Base-by-base conservation (phyloP, 768 basidiomycete species). In the Hericium erinaceus region DNA sequence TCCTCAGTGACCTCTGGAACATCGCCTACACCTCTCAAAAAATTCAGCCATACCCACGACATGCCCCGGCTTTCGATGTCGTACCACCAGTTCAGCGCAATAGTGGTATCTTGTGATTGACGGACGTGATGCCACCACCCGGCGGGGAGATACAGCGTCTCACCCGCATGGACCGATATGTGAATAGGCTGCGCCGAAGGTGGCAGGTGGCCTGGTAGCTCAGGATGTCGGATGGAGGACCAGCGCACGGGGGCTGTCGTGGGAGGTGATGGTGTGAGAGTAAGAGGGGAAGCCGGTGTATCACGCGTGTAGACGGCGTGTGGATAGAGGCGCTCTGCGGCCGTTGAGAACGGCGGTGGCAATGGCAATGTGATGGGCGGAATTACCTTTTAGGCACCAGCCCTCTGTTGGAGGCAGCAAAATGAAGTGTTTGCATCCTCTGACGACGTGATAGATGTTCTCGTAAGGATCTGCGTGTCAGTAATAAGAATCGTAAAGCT, bases 61-160 rank as follows among this genome's bases (percentile, higher is more conserved):
- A 80, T 79, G 13, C 90, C 89, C 56, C 77, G 72, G 68, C 85
- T 78, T 67, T 91, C 87, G 61, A 86, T 77, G 64, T 94, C 91
- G 67, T 90, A 92, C 91, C 91, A 94, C 84, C 88, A 92, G 65
- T 94, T 94, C 20, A 90, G 64, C 1, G 89, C 89, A 58, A 92
- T 81, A 1, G 80, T 83, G 22, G 75, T 73, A 58, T 76, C 73
- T 3, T 76, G 79, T 3, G 79, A 73, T 67, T 97, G 94, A 41
- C 82, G 77, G 39, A 95, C 92, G 65, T 90, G 80, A 67, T 95
- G 94, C 87, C 88, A 95, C 95, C 95, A 97, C 0, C 91, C 86
- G 4, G 87, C 80, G n/a, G 95, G 95, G 18, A 97, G 80, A 70
- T 92, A 95, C 18, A 97, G 71, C 0, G 87, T 84, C 62, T 95